Conservation (phyloP, 2,329 filamentous ascomycete species). For the Fusarium humuli region DNA sequence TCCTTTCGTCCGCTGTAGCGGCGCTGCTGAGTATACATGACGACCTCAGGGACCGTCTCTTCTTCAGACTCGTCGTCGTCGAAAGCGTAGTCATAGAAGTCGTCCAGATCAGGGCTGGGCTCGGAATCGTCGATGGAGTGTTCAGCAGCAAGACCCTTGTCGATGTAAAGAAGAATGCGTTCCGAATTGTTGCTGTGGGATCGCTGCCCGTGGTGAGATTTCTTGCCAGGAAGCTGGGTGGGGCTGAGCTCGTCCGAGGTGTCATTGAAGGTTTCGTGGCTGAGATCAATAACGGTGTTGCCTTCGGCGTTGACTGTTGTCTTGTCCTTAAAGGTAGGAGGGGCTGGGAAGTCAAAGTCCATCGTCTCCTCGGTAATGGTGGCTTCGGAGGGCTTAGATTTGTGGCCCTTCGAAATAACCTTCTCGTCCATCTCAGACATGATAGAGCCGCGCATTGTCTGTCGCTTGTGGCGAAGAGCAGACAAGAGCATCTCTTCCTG, state of each 20-base stretch:
- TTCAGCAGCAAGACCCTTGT: constrained; percentile 43
- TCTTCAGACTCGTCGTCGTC: constrained; percentile 44
- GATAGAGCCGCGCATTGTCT: constrained; percentile 64
- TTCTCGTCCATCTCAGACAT: constrained; percentile 54
- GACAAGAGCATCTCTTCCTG: constrained; percentile 70
- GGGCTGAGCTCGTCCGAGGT: neutral
- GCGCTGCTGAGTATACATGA: constrained; percentile 32
- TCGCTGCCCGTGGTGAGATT: constrained; percentile 19
- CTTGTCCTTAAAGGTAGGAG: constrained; percentile 47
- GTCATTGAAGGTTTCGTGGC: constrained; percentile 17
- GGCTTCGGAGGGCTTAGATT: constrained; percentile 48
- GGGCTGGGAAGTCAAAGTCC: constrained; percentile 53
- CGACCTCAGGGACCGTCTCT: constrained; percentile 34
- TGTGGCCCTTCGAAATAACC: constrained; percentile 36
- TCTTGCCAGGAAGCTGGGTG: constrained; percentile 23
- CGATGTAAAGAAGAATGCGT: constrained; percentile 48
- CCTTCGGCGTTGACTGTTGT: constrained; percentile 44
- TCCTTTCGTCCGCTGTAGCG: constrained; percentile 19
- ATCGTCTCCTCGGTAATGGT: constrained; percentile 49
- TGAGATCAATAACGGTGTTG: constrained; percentile 42
- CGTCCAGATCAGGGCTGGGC: constrained; percentile 54
- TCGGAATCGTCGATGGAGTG: constrained; percentile 46
- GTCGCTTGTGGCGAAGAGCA: constrained; percentile 67
- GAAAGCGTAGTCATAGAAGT: constrained; percentile 55
- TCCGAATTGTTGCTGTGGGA: constrained; percentile 30